phyloP scores from a whole-genome alignment of 2,329 filamentous ascomycete species.

The Cordyceps militaris region DNA sequence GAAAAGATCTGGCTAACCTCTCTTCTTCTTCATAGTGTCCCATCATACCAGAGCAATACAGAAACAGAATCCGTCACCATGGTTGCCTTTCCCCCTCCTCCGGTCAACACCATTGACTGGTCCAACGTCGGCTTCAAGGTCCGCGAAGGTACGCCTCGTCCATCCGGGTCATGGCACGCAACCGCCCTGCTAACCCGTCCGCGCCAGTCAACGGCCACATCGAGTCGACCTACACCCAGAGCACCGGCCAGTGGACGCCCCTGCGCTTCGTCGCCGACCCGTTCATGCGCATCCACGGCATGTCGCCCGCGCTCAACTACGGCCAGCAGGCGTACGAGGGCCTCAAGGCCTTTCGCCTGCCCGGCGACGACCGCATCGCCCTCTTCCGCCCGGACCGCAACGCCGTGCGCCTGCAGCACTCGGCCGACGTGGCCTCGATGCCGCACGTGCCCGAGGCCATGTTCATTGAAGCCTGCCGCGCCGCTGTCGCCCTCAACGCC shows the following conservation, averaged over 20 bases:
- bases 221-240: slow-evolving; percentile 72
- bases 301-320: slow-evolving; percentile 94
- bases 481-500: slow-evolving; percentile 82
- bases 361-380: slow-evolving; percentile 60
- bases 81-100: slow-evolving; percentile 65
- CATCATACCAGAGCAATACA: not conserved
- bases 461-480: slow-evolving; percentile 68
- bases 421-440: slow-evolving; percentile 74
- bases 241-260: slow-evolving; percentile 68
- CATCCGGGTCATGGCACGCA: not conserved
- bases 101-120: slow-evolving; percentile 85
- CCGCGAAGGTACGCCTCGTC: slow-evolving; percentile 62
- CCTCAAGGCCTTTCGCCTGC: slow-evolving; percentile 88
- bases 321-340: slow-evolving; percentile 97
- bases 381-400: slow-evolving; percentile 87
- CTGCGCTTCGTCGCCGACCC: slow-evolving; percentile 77
- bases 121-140: slow-evolving; percentile 86
- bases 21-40: not conserved
- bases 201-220: slow-evolving; percentile 87
- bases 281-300: slow-evolving; percentile 83
- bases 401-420: slow-evolving; percentile 76
- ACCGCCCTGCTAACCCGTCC: slow-evolving; percentile 1
- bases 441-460: slow-evolving; percentile 69
- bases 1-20: not conserved
- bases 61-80: slow-evolving; percentile 18